A percentile compares a stretch with the other conserved stretches of the same genome.
Evolutionary conservation across 352 stramenopile species (phyloP).

Genomic region (Sclerospora graminicola): DNA sequence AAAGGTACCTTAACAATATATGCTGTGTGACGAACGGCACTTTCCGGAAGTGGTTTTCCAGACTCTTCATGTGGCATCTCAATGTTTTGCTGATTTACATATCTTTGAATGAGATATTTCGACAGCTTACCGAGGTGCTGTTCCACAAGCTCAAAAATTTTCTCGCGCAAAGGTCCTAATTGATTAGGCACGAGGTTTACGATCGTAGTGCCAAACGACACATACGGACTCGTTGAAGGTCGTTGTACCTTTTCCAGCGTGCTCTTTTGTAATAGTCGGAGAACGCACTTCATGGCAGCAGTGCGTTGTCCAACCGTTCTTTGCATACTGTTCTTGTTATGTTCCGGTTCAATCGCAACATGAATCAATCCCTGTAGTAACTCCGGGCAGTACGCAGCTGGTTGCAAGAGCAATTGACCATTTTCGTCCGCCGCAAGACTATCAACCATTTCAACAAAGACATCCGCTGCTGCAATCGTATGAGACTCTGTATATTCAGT

Average conservation of each 20-base stretch:
- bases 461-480: slow-evolving; percentile 73
- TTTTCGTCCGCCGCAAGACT: slow-evolving; percentile 88
- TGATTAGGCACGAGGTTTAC: slow-evolving; percentile 80
- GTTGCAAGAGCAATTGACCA: slow-evolving; percentile 81
- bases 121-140: slow-evolving; percentile 55
- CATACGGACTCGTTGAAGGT: slow-evolving; percentile 71
- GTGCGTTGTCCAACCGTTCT: slow-evolving; percentile 55
- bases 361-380: slow-evolving; percentile 71
- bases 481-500: slow-evolving; percentile 51
- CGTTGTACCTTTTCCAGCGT: slow-evolving; percentile 66
- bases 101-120: too few relatives aligned
- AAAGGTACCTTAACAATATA: too few relatives aligned
- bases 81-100: slow-evolving; percentile 73
- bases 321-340: slow-evolving; percentile 16
- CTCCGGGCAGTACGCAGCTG: too few relatives aligned
- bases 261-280: slow-evolving; percentile 67
- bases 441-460: slow-evolving; percentile 85
- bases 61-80: slow-evolving; percentile 50
- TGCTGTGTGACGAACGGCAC: too few relatives aligned
- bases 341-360: slow-evolving; percentile 33
- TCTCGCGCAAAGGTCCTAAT: slow-evolving; percentile 45
- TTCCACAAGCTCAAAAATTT: slow-evolving; percentile 65
- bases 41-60: slow-evolving; percentile 44
- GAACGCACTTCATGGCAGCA: slow-evolving; percentile 77
- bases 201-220: slow-evolving; percentile 76